A percentile compares a stretch with the other conserved stretches of the same genome.
Conservation (phyloP, 75 land plant species). For the Picea glauca region DNA sequence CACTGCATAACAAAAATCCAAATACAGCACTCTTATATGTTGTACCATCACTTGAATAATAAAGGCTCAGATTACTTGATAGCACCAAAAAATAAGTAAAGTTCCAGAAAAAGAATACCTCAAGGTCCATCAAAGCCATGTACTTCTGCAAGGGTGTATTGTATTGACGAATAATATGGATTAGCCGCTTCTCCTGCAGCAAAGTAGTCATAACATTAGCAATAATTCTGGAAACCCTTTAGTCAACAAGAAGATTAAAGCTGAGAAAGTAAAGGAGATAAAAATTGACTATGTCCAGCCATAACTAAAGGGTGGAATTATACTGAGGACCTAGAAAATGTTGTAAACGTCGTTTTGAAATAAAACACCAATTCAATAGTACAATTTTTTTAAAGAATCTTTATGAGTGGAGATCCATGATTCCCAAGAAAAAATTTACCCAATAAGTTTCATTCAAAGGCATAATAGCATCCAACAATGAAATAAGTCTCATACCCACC, state of each 20-base stretch:
- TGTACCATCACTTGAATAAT: not conserved
- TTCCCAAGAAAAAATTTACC: too few species aligned
- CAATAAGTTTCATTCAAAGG: too few species aligned
- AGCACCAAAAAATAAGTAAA: not conserved
- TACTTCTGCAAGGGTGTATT: conserved; percentile 42
- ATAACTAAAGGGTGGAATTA: too few species aligned
- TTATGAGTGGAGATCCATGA: not conserved
- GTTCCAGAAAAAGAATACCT: conserved; percentile 14
- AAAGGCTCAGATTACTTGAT: not conserved
- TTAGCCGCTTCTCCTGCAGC: conserved; percentile 25
- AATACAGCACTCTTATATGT: not conserved
- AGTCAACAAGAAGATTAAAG: not conserved
- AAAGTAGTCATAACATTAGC: not conserved
- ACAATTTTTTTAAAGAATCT: too few species aligned
- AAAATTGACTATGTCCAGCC: too few species aligned
- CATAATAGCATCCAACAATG: not conserved
- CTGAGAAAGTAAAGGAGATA: not conserved
- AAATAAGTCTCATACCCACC: not conserved
- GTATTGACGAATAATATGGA: conserved; percentile 34
- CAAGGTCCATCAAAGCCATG: conserved; percentile 42
- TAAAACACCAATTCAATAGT: too few species aligned
- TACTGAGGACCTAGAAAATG: too few species aligned
- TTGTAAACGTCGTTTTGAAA: too few species aligned
- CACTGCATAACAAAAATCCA: not conserved
- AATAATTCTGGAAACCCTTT: not conserved